Percentiles rank a stretch among this genome's conserved stretches.
phyloP scores from a whole-genome alignment of 495 filamentous ascomycete species.

The Podospora pseudopauciseta region DNA sequence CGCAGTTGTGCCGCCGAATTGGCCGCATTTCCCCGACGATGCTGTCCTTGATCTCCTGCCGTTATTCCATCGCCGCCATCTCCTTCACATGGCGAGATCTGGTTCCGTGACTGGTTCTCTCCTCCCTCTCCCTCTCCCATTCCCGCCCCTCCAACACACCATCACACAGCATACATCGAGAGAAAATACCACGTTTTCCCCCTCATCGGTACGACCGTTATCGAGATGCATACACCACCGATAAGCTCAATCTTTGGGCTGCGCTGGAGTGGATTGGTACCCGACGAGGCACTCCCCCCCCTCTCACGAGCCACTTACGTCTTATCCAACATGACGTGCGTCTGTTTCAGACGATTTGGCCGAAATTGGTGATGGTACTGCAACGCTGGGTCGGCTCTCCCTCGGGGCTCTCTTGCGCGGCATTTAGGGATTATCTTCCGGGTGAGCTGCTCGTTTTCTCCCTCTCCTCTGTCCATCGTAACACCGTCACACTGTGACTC shows the following conservation, averaged over 20 bases:
- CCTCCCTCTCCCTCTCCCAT: background rate
- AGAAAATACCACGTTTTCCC: background rate
- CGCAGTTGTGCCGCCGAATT: constrained; percentile 27
- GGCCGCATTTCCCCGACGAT: constrained; percentile 31
- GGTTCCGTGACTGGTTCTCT: constrained; percentile 25
- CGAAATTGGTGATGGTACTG: background rate
- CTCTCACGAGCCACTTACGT: background rate
- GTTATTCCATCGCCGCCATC: constrained; percentile 7
- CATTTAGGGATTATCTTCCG: constrained; percentile 1
- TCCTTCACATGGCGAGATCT: constrained; percentile 28
- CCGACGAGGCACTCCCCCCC: background rate
- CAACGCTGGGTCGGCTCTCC: constrained; percentile 4
- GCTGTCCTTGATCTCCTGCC: constrained; percentile 10
- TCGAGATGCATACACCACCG: constrained; percentile 3
- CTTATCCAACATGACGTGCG: background rate
- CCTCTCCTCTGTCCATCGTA: background rate
- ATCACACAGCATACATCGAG: background rate
- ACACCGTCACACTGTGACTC: background rate
- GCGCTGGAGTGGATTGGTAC: constrained; percentile 9
- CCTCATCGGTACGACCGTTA: background rate
- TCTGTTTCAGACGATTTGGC: background rate
- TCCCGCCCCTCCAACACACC: background rate
- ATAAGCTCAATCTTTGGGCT: constrained; percentile 2
- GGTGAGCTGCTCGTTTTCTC: background rate
- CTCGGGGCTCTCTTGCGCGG: background rate